Conservation (phyloP, 768 basidiomycete genomes). For the Podaxis sp. region DNA sequence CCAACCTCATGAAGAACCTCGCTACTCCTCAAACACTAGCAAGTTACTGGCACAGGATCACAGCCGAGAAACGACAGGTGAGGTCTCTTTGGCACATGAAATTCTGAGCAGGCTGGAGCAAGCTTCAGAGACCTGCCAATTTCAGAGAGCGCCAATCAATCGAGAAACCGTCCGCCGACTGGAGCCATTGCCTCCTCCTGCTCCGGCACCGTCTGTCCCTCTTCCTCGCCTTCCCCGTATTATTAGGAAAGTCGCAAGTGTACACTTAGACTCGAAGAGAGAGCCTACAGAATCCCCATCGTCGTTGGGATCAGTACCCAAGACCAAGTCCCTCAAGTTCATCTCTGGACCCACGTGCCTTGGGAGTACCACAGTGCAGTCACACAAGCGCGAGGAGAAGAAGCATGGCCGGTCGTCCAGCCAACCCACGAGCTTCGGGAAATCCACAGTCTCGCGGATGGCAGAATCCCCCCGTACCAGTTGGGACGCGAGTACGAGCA, state of each 20-base stretch:
- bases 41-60: background rate
- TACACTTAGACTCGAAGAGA: constrained; percentile 28
- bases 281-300: background rate
- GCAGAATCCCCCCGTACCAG: background rate
- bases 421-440: constrained; percentile 4
- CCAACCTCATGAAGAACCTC: background rate
- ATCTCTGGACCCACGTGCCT: constrained; percentile 18
- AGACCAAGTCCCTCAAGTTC: constrained; percentile 28
- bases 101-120: background rate
- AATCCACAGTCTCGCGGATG: constrained; percentile 8
- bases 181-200: constrained; percentile 5
- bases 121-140: background rate
- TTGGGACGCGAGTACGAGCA: background rate
- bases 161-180: constrained; percentile 8
- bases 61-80: background rate
- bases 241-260: constrained; percentile 38
- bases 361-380: background rate
- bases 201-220: constrained; percentile 8
- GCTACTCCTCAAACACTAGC: background rate
- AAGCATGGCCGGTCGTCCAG: background rate
- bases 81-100: background rate
- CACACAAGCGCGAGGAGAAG: background rate
- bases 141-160: background rate
- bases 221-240: constrained; percentile 27
- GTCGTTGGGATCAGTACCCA: constrained; percentile 24